Conservation (phyloP, 2,329 filamentous ascomycete genomes). For the Diaporthe helianthi region DNA sequence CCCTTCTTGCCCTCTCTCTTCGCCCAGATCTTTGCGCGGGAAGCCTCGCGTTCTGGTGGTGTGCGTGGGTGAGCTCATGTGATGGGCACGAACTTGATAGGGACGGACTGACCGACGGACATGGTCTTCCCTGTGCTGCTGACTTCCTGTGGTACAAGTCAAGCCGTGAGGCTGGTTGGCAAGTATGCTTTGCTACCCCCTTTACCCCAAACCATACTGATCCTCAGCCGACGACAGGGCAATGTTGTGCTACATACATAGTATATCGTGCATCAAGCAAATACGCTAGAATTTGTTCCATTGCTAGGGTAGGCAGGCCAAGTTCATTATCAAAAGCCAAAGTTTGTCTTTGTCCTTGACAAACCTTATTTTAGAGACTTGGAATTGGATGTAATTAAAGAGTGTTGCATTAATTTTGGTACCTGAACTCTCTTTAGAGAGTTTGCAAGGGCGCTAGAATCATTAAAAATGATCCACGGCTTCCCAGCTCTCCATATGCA, state of each 20-base stretch:
- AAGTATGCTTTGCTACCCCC: background rate
- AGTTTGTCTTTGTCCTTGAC: too few relatives aligned
- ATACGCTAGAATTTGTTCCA: background rate
- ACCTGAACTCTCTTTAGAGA: too few relatives aligned
- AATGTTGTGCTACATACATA: background rate
- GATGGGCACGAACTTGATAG: background rate
- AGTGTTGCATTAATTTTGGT: too few relatives aligned
- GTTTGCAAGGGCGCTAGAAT: background rate
- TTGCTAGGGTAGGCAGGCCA: background rate
- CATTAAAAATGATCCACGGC: background rate
- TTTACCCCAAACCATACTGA: too few relatives aligned
- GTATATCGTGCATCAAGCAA: background rate
- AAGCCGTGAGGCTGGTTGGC: background rate
- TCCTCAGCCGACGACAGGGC: too few relatives aligned
- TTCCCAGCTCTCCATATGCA: background rate
- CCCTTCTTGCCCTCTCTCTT: background rate
- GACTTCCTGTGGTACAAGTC: background rate
- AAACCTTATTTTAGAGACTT: background rate
- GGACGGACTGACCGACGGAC: too few relatives aligned
- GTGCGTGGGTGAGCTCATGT: background rate
- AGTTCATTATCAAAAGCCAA: background rate
- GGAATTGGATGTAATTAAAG: too few relatives aligned
- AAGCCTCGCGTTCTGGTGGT: background rate
- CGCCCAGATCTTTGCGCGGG: background rate
- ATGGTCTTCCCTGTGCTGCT: background rate